phyloP scores from a whole-genome alignment of 2,329 filamentous ascomycete species.

The Rhytidhysteron rufulum region DNA sequence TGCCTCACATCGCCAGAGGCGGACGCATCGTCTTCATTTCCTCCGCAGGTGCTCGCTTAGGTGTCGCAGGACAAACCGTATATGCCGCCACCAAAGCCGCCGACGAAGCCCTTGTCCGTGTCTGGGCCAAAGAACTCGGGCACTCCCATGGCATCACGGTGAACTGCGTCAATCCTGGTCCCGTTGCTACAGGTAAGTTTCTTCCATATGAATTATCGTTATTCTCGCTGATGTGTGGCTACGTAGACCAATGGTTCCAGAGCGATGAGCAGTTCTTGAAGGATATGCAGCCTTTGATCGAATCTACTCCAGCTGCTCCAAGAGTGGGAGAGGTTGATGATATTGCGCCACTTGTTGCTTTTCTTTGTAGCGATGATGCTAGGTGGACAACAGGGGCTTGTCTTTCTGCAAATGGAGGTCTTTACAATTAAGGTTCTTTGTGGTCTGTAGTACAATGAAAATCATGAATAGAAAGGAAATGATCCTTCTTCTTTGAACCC shows the following conservation, averaged over 20 bases:
- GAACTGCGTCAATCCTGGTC: conserved; percentile 56
- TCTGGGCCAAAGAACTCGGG: conserved; percentile 55
- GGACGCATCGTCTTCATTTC: conserved; percentile 54
- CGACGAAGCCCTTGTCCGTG: conserved; percentile 53
- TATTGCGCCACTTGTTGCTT: conserved; percentile 51
- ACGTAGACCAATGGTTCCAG: neutral
- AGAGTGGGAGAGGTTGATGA: conserved; percentile 49
- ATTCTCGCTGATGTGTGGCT: neutral
- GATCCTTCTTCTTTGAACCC: no score
- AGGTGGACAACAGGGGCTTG: conserved; percentile 43
- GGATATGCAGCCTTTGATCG: conserved; percentile 35
- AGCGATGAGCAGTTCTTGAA: neutral
- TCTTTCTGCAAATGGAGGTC: conserved; percentile 51
- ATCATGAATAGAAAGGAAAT: no score
- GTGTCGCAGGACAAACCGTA: conserved; percentile 18
- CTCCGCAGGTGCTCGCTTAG: conserved; percentile 44
- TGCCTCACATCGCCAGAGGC: conserved; percentile 43
- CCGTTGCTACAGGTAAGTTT: conserved; percentile 47
- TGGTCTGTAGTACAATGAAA: no score
- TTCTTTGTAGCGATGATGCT: conserved; percentile 44
- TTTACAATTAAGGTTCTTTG: no score
- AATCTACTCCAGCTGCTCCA: conserved; percentile 45
- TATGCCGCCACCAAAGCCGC: conserved; percentile 56
- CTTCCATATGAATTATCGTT: conserved; percentile 22
- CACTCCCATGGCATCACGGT: conserved; percentile 50